Evolutionary conservation across 1,139 yeast genomes (phyloP), one percentile per base, ranked within the genome.

Genomic region (Kluyveromyces sp.): DNA sequence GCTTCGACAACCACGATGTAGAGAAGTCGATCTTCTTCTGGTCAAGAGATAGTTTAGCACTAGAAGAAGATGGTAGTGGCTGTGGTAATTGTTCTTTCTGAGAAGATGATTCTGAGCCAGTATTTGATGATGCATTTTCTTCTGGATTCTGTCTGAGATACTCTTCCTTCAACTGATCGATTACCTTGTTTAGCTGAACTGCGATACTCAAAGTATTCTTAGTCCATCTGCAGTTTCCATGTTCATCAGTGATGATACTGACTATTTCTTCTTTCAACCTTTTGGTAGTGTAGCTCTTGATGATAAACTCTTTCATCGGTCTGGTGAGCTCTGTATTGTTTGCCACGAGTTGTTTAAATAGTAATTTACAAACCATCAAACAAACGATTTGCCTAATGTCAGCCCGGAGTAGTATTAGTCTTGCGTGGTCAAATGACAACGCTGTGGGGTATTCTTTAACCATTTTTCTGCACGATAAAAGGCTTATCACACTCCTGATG

Each of bases 221-320:
- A 1, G 96, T 87, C 96, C 96, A 88, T 68, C 88, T 85, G 52
- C 86, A 79, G 61, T 84, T 86, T 3, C 96, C 96, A 59, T 81
- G 83, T 50, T 83, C 86, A 67, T 87, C 95, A 43, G 89, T 79
- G 26, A 87, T 88, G 46, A 88, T 85, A 30, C 92, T 85, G 51
- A 85, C 68, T 39, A 88, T 77, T 57, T 86, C 94, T 36, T 64
- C 70, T 58, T 76, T 77, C 49, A 76, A 59, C 42, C 58, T 62
- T 39, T 64, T 58, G 15, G 55, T 56, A 3, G 61, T 50, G 42
- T 53, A 68, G 48, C 50, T 52, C 30, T 50, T 57, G 56, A 45
- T 58, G 42, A 54, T 55, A 48, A 48, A 62, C 37, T 61, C 61
- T 45, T 61, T 57, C 36, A 59, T 48, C 26, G 45, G 42, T 48